Evolutionary conservation across 805 yeast species (phyloP).

Genomic region (Blastobotrys peoriensis): DNA sequence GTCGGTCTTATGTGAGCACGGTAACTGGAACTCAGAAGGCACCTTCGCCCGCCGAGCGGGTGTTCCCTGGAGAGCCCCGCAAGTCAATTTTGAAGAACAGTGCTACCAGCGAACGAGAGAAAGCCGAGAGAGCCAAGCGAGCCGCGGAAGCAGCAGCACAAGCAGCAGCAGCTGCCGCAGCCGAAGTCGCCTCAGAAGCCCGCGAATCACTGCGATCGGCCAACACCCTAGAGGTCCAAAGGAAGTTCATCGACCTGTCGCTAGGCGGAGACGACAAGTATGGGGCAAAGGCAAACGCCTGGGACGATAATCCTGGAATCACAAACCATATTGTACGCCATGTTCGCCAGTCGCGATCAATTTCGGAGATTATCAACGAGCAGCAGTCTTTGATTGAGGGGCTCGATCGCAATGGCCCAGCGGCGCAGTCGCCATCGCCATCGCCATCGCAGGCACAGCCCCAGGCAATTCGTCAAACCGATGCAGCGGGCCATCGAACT

Average conservation of each 20-base stretch:
- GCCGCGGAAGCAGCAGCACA: neutral
- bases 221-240: neutral
- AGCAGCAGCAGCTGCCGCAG: neutral
- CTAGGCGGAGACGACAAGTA: neutral
- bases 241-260: no score
- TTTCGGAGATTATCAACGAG: neutral
- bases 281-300: slow-evolving; percentile 1
- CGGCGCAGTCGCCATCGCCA: neutral
- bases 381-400: slow-evolving; percentile 1
- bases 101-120: no score
- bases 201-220: neutral
- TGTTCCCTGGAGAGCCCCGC: neutral
- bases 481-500: neutral
- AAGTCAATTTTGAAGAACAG: neutral
- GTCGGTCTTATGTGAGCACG: neutral
- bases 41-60: neutral
- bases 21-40: neutral
- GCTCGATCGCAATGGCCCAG: neutral
- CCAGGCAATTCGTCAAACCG: neutral
- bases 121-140: no score
- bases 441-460: neutral
- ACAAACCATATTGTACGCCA: neutral
- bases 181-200: neutral
- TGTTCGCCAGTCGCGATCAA: neutral
- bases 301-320: slow-evolving; percentile 9